Percentiles rank a stretch among this genome's conserved stretches.
These are phyloP conservation scores for Ceratocystis ficicola DNA, from an alignment of 2,329 filamentous ascomycete genomes.

Conservation along the genomic window DNA sequence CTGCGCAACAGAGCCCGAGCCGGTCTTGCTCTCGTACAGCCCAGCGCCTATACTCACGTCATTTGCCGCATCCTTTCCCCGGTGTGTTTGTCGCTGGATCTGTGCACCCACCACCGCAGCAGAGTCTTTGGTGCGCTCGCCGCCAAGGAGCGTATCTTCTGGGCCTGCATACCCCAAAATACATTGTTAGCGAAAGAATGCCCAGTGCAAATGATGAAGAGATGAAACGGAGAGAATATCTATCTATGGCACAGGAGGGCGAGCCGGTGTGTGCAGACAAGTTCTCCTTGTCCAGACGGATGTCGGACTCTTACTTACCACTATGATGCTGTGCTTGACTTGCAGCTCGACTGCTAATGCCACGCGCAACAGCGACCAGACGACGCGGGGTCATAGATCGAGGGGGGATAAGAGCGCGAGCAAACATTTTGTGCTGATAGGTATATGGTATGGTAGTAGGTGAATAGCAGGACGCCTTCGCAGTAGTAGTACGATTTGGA, in stretches of 20 bases:
- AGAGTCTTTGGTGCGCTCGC: not conserved
- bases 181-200: too few relatives aligned
- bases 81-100: not conserved
- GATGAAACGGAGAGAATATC: too few relatives aligned
- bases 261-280: not conserved
- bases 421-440: not conserved
- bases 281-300: not conserved
- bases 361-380: not conserved
- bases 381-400: not conserved
- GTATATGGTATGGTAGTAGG: not conserved
- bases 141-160: slow-evolving; percentile 13
- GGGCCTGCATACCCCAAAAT: slow-evolving; percentile 2
- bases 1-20: not conserved
- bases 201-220: too few relatives aligned
- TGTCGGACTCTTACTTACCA: not conserved
- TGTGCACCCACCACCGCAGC: not conserved
- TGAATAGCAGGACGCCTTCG: too few relatives aligned
- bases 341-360: not conserved
- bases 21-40: not conserved
- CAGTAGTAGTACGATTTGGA: not conserved
- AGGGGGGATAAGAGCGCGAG: not conserved
- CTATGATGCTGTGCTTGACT: slow-evolving; percentile 6
- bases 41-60: too few relatives aligned
- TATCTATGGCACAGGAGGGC: not conserved
- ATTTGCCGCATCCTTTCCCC: not conserved